These are phyloP conservation scores for Cytospora paraplurivora DNA, from an alignment of 2,329 filamentous ascomycete genomes.

Conservation along the genomic window DNA sequence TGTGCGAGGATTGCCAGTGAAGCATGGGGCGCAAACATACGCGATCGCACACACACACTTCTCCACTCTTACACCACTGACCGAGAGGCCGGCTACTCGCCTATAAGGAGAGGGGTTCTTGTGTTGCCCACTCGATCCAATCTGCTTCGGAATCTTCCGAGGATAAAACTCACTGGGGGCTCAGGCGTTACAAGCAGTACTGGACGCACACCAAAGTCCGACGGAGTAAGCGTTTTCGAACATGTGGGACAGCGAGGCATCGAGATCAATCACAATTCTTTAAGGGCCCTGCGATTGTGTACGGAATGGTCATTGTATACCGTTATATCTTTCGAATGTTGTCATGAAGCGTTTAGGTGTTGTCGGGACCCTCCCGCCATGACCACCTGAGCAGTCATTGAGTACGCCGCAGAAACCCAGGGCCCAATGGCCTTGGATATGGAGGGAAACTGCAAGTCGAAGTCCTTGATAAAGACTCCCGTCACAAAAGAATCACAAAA, in stretches of 20 bases:
- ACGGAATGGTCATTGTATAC: conserved; percentile 20
- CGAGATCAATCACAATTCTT: not conserved
- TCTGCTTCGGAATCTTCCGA: not conserved
- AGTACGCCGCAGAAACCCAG: not conserved
- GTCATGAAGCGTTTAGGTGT: conserved; percentile 1
- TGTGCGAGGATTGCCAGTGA: conserved; percentile 27
- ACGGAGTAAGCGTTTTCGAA: not conserved
- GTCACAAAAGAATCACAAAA: conserved; percentile 22
- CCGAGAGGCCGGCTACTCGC: not conserved
- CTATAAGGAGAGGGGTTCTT: too few species aligned
- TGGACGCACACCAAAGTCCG: not conserved
- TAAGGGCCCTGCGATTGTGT: not conserved
- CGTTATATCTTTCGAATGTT: conserved; percentile 13
- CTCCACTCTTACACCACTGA: not conserved
- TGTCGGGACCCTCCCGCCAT: conserved; percentile 8
- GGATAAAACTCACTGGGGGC: not conserved
- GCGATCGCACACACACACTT: too few species aligned
- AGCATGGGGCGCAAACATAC: not conserved
- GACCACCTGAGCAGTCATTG: conserved; percentile 2
- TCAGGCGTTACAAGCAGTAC: not conserved
- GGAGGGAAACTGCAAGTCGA: conserved; percentile 4
- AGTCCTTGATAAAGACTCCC: not conserved
- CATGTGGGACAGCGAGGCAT: not conserved
- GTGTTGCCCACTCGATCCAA: not conserved
- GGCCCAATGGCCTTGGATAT: conserved; percentile 1